Evolutionary conservation across 2,329 filamentous ascomycete genomes (phyloP).

Genomic region (Fusarium guadeloupense): DNA sequence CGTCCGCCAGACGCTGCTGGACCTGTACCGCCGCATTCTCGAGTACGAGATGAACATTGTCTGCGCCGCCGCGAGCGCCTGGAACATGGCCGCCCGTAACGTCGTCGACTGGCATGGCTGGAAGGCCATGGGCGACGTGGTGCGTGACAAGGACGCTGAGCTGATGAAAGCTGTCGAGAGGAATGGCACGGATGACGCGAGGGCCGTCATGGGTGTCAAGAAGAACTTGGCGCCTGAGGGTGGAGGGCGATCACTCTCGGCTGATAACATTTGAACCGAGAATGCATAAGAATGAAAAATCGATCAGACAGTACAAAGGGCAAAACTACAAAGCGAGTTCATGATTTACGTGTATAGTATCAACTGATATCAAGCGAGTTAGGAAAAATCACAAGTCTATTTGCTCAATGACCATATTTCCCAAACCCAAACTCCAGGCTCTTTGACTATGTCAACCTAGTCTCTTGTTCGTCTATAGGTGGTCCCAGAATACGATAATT

Average conservation of each 20-base stretch:
- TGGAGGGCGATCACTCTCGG: slow-evolving; percentile 12
- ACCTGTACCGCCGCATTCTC: slow-evolving; percentile 47
- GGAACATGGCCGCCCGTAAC: slow-evolving; percentile 50
- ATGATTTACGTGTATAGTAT: neutral
- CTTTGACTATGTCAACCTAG: neutral
- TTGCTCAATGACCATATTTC: neutral
- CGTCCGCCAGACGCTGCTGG: slow-evolving; percentile 38
- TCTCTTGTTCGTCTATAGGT: neutral
- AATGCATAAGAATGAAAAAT: neutral
- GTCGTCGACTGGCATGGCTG: slow-evolving; percentile 50
- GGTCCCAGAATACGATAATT: neutral
- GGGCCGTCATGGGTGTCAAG: slow-evolving; percentile 23
- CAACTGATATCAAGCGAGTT: slow-evolving; percentile 1
- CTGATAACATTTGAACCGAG: neutral
- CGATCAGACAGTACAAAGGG: neutral
- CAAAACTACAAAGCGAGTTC: neutral
- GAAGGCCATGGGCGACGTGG: slow-evolving; percentile 38
- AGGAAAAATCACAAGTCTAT: slow-evolving; percentile 8
- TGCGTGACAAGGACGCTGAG: slow-evolving; percentile 43
- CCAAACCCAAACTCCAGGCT: slow-evolving; percentile 2
- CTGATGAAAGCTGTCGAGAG: slow-evolving; percentile 37
- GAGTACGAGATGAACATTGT: slow-evolving; percentile 54
- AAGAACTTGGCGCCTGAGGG: slow-evolving; percentile 28
- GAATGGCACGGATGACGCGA: slow-evolving; percentile 28
- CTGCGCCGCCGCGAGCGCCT: slow-evolving; percentile 50